A percentile compares a stretch with the other conserved stretches of the same genome.
Evolutionary conservation across 352 stramenopile genomes (phyloP).

Genomic region (Phytophthora boehmeriae): DNA sequence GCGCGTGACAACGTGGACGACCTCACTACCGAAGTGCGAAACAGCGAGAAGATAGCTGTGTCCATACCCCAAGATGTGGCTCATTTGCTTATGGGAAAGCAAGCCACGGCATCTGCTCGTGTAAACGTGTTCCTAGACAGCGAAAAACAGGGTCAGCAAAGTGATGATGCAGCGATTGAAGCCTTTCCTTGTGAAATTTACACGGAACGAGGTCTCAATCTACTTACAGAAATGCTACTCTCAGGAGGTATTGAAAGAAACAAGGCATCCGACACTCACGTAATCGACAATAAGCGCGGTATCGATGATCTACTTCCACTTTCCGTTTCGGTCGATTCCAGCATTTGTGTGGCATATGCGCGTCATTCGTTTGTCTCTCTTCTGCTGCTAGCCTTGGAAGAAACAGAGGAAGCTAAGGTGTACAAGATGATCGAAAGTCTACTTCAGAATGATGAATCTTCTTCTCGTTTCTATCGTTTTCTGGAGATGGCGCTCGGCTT

Average conservation of each 20-base stretch:
- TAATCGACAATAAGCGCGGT: constrained; percentile 1
- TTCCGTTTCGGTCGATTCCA: constrained; percentile 31
- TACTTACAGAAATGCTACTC: not conserved
- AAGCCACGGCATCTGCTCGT: not conserved
- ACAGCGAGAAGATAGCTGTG: constrained; percentile 7
- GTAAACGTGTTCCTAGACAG: constrained; percentile 24
- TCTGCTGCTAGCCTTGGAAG: constrained; percentile 15
- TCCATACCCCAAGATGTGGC: not conserved
- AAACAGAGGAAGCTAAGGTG: constrained; percentile 7
- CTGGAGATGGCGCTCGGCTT: constrained; percentile 32
- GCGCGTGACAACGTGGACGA: not conserved
- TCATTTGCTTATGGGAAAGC: constrained; percentile 1
- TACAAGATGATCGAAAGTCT: constrained; percentile 29
- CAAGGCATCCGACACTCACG: not conserved
- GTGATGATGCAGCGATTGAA: constrained; percentile 22
- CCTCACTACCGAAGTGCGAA: not conserved
- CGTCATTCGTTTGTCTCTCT: constrained; percentile 34
- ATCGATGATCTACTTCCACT: constrained; percentile 35
- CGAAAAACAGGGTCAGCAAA: constrained; percentile 29
- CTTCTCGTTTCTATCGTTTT: constrained; percentile 24
- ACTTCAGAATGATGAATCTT: constrained; percentile 18
- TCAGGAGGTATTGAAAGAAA: not conserved
- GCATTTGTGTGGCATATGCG: constrained; percentile 37
- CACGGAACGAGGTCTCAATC: not conserved
- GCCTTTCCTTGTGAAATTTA: constrained; percentile 14